A percentile compares a stretch with the other conserved stretches of the same genome.
These are phyloP conservation scores for Malassezia sympodialis DNA, from an alignment of 1,284 basidiomycete genomes.

Conservation along the genomic window DNA sequence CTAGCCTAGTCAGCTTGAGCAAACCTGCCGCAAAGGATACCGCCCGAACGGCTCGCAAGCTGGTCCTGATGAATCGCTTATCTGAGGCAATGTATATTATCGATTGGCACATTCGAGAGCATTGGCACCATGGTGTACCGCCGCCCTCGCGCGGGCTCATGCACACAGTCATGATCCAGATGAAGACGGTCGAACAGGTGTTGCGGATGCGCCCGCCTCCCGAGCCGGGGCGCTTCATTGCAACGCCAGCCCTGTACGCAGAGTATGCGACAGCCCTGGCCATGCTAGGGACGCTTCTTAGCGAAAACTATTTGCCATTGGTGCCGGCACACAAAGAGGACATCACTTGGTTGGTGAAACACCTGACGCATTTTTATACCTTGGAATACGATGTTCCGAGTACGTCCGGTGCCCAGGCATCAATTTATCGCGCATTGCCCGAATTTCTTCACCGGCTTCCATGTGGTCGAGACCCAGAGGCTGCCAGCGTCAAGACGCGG, in stretches of 20 bases:
- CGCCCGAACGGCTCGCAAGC: neutral
- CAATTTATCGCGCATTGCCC: neutral
- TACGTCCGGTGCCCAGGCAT: neutral
- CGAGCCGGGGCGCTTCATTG: neutral
- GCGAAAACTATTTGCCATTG: slow-evolving; percentile 10
- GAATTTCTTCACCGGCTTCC: slow-evolving; percentile 6
- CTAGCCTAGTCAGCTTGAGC: neutral
- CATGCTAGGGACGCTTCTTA: slow-evolving; percentile 6
- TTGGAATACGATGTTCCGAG: neutral
- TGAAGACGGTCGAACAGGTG: neutral
- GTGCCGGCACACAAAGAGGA: slow-evolving; percentile 6
- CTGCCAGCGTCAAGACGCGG: neutral
- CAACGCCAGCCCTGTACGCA: neutral
- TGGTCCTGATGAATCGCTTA: neutral
- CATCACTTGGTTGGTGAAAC: slow-evolving; percentile 15
- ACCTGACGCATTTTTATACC: neutral
- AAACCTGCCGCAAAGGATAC: slow-evolving; percentile 1
- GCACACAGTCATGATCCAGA: slow-evolving; percentile 17
- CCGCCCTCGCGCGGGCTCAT: slow-evolving; percentile 12
- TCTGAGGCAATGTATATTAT: slow-evolving; percentile 4
- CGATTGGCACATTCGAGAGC: slow-evolving; percentile 4
- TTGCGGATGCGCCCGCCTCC: neutral
- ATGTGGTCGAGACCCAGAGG: neutral
- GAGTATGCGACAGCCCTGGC: slow-evolving; percentile 9
- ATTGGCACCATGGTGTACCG: neutral